Conservation (phyloP, 257 asterid genomes). For the Euphrasia confusa region DNA sequence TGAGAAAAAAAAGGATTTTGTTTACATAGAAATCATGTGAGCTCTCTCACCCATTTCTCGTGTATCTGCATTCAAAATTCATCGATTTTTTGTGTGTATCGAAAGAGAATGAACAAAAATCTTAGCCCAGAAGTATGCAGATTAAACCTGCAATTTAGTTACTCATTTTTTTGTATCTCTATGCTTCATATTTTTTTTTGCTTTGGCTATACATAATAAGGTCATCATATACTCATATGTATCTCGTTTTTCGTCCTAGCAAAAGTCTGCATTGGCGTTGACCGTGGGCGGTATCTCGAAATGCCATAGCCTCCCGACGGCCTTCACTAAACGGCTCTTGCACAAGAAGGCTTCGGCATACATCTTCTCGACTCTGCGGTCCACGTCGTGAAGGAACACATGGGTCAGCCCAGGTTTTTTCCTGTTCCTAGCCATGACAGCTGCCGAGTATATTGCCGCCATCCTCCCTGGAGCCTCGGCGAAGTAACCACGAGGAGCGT, state of each 20-base stretch:
- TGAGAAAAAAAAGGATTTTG: too few relatives aligned
- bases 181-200: too few relatives aligned
- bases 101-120: too few relatives aligned
- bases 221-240: too few relatives aligned
- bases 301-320: slow-evolving; percentile 69
- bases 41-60: too few relatives aligned
- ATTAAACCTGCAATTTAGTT: too few relatives aligned
- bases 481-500: slow-evolving; percentile 82
- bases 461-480: slow-evolving; percentile 84
- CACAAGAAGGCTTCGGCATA: slow-evolving; percentile 70
- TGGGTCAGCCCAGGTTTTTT: slow-evolving; percentile 61
- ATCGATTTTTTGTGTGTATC: too few relatives aligned
- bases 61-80: too few relatives aligned
- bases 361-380: slow-evolving; percentile 69
- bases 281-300: slow-evolving; percentile 56
- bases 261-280: slow-evolving; percentile 30
- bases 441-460: slow-evolving; percentile 88
- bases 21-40: too few relatives aligned
- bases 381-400: slow-evolving; percentile 76
- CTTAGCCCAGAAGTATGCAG: too few relatives aligned
- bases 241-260: slow-evolving; percentile 33
- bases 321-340: slow-evolving; percentile 45
- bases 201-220: background rate
- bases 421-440: slow-evolving; percentile 82
- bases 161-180: too few relatives aligned